phyloP scores from a whole-genome alignment of 257 asterid genomes.

The Primulina tabacum region DNA sequence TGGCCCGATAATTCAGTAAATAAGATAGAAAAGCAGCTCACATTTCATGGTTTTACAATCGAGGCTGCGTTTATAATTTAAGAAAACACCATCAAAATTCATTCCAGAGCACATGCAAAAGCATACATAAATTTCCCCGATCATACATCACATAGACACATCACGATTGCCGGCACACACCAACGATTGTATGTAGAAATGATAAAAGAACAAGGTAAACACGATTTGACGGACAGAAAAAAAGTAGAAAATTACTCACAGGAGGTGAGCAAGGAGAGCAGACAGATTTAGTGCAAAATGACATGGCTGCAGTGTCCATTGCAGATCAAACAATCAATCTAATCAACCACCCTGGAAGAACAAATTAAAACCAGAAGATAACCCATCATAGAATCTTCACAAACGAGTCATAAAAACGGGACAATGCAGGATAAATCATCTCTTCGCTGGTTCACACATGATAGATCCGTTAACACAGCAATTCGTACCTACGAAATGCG shows the following conservation, averaged over 20 bases:
- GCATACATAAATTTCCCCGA: neutral
- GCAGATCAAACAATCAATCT: neutral
- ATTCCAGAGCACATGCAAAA: constrained; percentile 12
- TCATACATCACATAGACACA: neutral
- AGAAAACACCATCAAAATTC: constrained; percentile 2
- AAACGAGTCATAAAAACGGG: neutral
- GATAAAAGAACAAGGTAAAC: neutral
- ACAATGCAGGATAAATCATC: neutral
- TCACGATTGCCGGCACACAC: too few species aligned
- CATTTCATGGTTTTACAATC: too few species aligned
- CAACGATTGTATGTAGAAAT: too few species aligned
- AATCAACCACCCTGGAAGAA: neutral
- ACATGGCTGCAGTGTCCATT: neutral
- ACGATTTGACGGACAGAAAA: neutral
- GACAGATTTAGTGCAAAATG: neutral
- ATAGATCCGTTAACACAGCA: neutral
- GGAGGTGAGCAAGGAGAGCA: neutral
- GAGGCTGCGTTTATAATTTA: neutral
- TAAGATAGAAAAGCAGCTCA: too few species aligned
- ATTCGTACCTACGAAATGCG: neutral
- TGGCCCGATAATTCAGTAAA: too few species aligned
- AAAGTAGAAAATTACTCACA: neutral
- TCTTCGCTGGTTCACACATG: neutral
- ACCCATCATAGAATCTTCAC: too few species aligned
- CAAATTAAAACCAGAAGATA: neutral